Evolutionary conservation across 108 stramenopile genomes (phyloP).

Genomic region (Nannochloropsis oceanica): DNA sequence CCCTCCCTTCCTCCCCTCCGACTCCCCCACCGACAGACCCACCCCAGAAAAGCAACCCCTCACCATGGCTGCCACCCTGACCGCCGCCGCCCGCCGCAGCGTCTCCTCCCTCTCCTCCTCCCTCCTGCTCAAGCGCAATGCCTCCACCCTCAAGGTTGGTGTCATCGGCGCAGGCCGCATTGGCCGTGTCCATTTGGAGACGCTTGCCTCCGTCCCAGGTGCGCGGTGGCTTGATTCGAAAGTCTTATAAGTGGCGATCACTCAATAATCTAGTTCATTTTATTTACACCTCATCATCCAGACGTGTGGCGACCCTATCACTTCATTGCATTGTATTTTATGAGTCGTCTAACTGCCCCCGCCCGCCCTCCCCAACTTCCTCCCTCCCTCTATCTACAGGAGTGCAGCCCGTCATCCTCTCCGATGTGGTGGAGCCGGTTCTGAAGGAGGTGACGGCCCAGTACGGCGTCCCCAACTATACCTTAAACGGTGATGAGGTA

Average conservation of each 20-base stretch:
- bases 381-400: background rate
- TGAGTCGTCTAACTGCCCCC: too few species aligned
- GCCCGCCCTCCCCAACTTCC: too few species aligned
- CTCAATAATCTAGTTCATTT: too few species aligned
- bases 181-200: constrained; percentile 26
- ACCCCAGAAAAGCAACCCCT: too few species aligned
- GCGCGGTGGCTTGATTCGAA: too few species aligned
- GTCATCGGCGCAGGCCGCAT: constrained; percentile 32
- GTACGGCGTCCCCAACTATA: constrained; percentile 27
- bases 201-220: constrained; percentile 20
- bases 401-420: constrained; percentile 27
- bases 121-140: background rate
- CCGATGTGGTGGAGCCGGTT: constrained; percentile 18
- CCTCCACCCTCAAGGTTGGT: background rate
- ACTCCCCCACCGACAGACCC: background rate
- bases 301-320: too few species aligned
- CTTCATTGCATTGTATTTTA: too few species aligned
- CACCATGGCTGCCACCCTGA: background rate
- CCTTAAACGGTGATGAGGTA: background rate
- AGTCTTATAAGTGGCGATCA: too few species aligned
- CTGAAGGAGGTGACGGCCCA: constrained; percentile 22
- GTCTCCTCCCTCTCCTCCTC: background rate
- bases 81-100: background rate
- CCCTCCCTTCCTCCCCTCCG: background rate
- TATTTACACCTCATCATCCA: too few species aligned